Percentiles rank a stretch among this genome's conserved stretches.
Conservation (phyloP, 1,139 yeast species). For the Zygoascus sp. region DNA sequence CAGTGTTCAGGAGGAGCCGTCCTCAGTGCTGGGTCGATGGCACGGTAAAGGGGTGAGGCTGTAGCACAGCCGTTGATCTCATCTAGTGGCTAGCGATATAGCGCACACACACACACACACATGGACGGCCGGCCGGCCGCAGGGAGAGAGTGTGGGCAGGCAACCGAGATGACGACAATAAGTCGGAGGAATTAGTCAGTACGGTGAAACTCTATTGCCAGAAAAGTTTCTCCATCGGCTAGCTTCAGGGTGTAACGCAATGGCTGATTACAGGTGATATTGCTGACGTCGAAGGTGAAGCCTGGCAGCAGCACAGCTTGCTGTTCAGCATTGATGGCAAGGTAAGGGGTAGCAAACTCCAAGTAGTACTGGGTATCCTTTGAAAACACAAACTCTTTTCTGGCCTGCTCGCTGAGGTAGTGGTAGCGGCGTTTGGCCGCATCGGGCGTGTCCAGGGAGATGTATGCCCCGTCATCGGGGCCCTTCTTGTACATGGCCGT, state of each 20-base stretch:
- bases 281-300: conserved; percentile 40
- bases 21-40: too few relatives aligned
- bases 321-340: conserved; percentile 38
- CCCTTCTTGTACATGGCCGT: conserved; percentile 33
- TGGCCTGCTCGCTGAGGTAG: conserved; percentile 21
- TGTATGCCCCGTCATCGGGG: conserved; percentile 6
- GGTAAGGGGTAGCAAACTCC: conserved; percentile 43
- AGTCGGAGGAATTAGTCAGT: not conserved
- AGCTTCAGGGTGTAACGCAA: conserved; percentile 33
- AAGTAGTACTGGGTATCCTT: conserved; percentile 36
- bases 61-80: too few relatives aligned
- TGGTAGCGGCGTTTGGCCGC: conserved; percentile 4
- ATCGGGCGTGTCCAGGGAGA: conserved; percentile 12
- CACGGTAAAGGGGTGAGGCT: too few relatives aligned
- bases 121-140: too few relatives aligned
- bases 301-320: conserved; percentile 45
- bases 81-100: too few relatives aligned
- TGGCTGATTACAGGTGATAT: conserved; percentile 40
- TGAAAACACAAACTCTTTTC: conserved; percentile 33
- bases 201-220: conserved; percentile 25
- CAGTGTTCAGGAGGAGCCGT: too few relatives aligned
- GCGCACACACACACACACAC: too few relatives aligned
- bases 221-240: conserved; percentile 24
- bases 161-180: too few relatives aligned
- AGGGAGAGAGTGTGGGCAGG: too few relatives aligned